These are phyloP conservation scores for Neonectria sp. DNA, from an alignment of 2,329 filamentous ascomycete genomes.

Conservation along the genomic window DNA sequence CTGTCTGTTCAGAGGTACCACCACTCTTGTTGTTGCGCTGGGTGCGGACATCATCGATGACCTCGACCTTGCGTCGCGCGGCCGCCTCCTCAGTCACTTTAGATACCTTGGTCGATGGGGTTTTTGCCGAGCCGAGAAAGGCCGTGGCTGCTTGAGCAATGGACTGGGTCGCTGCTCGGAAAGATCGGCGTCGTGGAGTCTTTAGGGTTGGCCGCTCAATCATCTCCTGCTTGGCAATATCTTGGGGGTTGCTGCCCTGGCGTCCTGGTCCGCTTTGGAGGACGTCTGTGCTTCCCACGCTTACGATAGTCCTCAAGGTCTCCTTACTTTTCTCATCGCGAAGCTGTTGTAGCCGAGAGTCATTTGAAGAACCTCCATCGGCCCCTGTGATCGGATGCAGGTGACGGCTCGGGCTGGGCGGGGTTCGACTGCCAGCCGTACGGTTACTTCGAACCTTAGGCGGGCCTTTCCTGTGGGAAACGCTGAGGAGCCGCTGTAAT, in stretches of 20 bases:
- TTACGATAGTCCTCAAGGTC: slow-evolving; percentile 65
- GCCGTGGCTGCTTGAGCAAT: slow-evolving; percentile 36
- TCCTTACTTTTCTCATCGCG: slow-evolving; percentile 62
- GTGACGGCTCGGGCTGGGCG: slow-evolving; percentile 46
- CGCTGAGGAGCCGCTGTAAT: slow-evolving; percentile 37
- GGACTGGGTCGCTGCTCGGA: slow-evolving; percentile 25
- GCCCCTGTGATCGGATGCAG: slow-evolving; percentile 13
- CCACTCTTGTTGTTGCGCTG: slow-evolving; percentile 7
- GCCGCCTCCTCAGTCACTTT: not conserved
- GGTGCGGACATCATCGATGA: not conserved
- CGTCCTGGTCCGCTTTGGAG: slow-evolving; percentile 26
- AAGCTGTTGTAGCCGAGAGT: slow-evolving; percentile 55
- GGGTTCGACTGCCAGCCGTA: slow-evolving; percentile 40
- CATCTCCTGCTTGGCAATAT: not conserved
- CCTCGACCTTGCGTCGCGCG: not conserved
- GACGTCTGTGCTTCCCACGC: slow-evolving; percentile 62
- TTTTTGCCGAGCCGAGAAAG: slow-evolving; percentile 32
- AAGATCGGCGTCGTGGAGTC: slow-evolving; percentile 35
- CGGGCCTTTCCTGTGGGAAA: slow-evolving; percentile 39
- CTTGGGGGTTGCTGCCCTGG: slow-evolving; percentile 13
- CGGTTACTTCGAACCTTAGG: slow-evolving; percentile 34
- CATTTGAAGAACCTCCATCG: slow-evolving; percentile 44
- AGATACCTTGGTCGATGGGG: slow-evolving; percentile 13
- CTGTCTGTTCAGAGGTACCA: not conserved
- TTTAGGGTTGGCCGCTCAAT: slow-evolving; percentile 12